A percentile compares a stretch with the other conserved stretches of the same genome.
These are phyloP conservation scores for Cercospora zeae-maydis DNA, from an alignment of 2,329 filamentous ascomycete genomes.

Conservation along the genomic window DNA sequence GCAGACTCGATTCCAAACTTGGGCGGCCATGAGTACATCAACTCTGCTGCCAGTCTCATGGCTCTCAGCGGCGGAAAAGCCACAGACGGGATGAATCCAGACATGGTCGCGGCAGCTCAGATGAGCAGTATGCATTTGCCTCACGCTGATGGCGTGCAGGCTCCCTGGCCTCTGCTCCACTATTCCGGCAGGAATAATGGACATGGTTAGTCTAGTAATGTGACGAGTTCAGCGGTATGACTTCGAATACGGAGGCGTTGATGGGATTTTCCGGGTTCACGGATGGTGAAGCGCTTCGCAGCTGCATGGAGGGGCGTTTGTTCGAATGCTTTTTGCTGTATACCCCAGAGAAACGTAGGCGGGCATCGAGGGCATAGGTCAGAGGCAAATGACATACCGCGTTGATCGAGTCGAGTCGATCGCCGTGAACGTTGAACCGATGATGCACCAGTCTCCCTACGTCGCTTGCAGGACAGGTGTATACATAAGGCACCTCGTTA, in stretches of 20 bases:
- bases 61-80: constrained; percentile 17
- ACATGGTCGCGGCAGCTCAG: constrained; percentile 15
- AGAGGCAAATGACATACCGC: not conserved
- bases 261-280: not conserved
- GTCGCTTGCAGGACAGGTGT: not conserved
- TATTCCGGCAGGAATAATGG: not conserved
- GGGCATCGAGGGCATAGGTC: not conserved
- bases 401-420: not conserved
- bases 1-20: constrained; percentile 28
- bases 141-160: constrained; percentile 18
- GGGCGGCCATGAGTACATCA: constrained; percentile 19
- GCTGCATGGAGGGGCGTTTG: not conserved
- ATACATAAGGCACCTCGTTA: too few relatives aligned
- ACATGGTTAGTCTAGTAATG: not conserved
- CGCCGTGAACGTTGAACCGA: not conserved
- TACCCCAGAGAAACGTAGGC: not conserved
- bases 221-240: not conserved
- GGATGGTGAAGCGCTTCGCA: not conserved
- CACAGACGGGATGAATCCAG: constrained; percentile 10
- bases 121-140: constrained; percentile 28
- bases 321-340: not conserved
- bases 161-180: constrained; percentile 25
- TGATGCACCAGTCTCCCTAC: not conserved
- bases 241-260: not conserved
- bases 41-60: constrained; percentile 17